Base-by-base conservation (phyloP, 192 early-diverging fungal species). In the Entomortierella chlamydospora region DNA sequence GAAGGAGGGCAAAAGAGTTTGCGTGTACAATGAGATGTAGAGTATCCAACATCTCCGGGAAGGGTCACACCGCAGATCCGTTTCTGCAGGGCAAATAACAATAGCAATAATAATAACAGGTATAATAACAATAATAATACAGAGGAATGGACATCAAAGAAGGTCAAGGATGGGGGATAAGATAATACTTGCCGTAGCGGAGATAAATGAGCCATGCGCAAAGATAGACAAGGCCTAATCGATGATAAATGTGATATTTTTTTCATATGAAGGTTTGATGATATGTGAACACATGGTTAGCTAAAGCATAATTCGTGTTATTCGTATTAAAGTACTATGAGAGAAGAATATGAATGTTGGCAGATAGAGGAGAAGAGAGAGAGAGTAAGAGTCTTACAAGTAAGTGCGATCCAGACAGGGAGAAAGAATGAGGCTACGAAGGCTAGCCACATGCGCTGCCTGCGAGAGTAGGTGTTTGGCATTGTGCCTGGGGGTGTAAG, bases 171-270 rank as follows among this genome's bases (percentile, higher is more conserved):
- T 31, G 54, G 52, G 41, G 25, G n/a, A 52, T 22, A 53, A 31
- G 41, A 18, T 18, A 33, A 59, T 60, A 79, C 76, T 79, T 79
- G 68, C 76, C 76, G 70, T 79, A 79, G 63, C 76, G 76, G 42
- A 79, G 76, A 56, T 79, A 79, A 37, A 79, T 79, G 50, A 79
- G 76, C 76, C 76, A 79, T 65, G 76, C 76, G 26, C 70, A 39
- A 4, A 70, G 68, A 39, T 79, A 79, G 57, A 79, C 76, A 13
- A 79, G 51, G 30, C 61, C 76, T 79, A 49, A n/a, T n/a, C n/a
- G n/a, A n/a, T n/a, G n/a, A n/a, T n/a, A n/a, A n/a, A n/a, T n/a
- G n/a, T n/a, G n/a, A n/a, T n/a, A n/a, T n/a, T n/a, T n/a, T n/a
- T n/a, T n/a, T 15, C 22, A 12, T 25, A 25, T 11, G 0, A 39